These are phyloP conservation scores for Kwoniella dendrophila DNA, from an alignment of 768 basidiomycete genomes.

Conservation along the genomic window DNA sequence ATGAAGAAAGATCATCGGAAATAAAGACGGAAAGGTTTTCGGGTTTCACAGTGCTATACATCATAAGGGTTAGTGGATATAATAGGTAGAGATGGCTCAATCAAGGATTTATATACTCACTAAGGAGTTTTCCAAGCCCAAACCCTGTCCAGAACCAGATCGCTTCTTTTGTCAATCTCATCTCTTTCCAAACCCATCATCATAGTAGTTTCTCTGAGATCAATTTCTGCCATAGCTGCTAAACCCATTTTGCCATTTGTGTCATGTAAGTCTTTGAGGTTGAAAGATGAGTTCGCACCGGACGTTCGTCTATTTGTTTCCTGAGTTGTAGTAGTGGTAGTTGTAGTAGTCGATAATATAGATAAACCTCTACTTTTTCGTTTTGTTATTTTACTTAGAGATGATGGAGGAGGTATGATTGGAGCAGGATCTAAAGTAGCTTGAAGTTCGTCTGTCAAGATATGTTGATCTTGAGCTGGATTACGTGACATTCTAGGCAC, in stretches of 20 bases:
- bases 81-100: not conserved
- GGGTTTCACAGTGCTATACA: slow-evolving; percentile 8
- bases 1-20: slow-evolving; percentile 36
- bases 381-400: slow-evolving; percentile 22
- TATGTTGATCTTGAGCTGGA: slow-evolving; percentile 1
- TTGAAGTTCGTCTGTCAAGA: slow-evolving; percentile 36
- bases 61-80: too few species aligned
- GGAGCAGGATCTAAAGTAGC: slow-evolving; percentile 36
- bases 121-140: slow-evolving; percentile 37
- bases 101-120: slow-evolving; percentile 28
- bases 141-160: slow-evolving; percentile 44
- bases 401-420: slow-evolving; percentile 9
- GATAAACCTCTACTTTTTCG: slow-evolving; percentile 17
- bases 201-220: slow-evolving; percentile 55
- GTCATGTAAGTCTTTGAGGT: slow-evolving; percentile 17
- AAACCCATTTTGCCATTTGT: slow-evolving; percentile 15
- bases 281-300: slow-evolving; percentile 14
- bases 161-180: slow-evolving; percentile 34
- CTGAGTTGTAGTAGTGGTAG: not conserved
- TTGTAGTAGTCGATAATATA: slow-evolving; percentile 4
- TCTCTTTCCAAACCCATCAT: slow-evolving; percentile 52
- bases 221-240: slow-evolving; percentile 36
- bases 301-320: slow-evolving; percentile 11
- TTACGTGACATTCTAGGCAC: slow-evolving; percentile 37
- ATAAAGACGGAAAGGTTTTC: slow-evolving; percentile 28